Evolutionary conservation across 208 protist genomes (phyloP).

Genomic region (Leptomonas seymouri): DNA sequence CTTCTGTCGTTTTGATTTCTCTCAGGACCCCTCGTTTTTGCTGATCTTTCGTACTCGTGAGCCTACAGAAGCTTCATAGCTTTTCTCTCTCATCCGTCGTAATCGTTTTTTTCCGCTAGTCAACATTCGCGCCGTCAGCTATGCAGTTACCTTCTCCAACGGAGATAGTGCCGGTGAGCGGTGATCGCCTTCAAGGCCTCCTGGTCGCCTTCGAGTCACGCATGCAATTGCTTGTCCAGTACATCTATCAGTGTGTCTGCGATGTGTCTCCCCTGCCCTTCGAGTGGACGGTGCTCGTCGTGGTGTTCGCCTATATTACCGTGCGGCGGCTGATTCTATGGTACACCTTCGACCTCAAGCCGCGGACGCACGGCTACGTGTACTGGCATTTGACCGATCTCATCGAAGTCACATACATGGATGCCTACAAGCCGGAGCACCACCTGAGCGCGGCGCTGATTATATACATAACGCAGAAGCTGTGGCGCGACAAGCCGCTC

Average conservation of each 20-base stretch:
- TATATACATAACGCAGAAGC: constrained; percentile 24
- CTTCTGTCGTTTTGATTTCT: too few relatives aligned
- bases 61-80: too few relatives aligned
- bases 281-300: not conserved
- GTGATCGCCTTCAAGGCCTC: constrained; percentile 2
- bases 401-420: not conserved
- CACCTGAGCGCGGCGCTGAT: constrained; percentile 19
- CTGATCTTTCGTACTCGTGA: too few relatives aligned
- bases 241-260: constrained; percentile 1
- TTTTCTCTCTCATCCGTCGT: not conserved
- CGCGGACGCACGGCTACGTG: constrained; percentile 8
- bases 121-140: not conserved
- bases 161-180: not conserved
- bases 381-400: constrained; percentile 24
- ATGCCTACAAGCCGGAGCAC: constrained; percentile 5
- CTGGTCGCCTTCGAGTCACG: constrained; percentile 9
- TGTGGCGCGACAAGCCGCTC: constrained; percentile 29
- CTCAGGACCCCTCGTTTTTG: too few relatives aligned
- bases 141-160: not conserved
- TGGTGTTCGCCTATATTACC: constrained; percentile 16
- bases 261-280: constrained; percentile 19
- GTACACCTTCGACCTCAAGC: not conserved
- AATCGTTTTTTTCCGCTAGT: constrained; percentile 4
- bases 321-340: constrained; percentile 12
- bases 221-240: not conserved